Evolutionary conservation across 1,139 yeast species (phyloP), one percentile per base, ranked within the genome.

Genomic region (Hanseniaspora uvarum): DNA sequence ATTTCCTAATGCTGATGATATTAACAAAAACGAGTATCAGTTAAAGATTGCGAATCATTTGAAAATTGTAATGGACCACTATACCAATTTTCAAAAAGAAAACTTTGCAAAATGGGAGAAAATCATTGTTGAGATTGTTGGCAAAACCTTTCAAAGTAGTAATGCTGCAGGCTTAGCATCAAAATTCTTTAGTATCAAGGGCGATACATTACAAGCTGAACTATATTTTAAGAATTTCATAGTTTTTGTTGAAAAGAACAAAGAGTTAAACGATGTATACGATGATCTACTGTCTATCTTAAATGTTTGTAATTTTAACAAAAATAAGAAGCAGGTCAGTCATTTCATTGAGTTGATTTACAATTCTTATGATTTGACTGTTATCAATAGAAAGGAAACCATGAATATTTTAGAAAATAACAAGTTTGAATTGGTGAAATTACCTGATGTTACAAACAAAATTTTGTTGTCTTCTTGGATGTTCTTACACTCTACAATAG

Each of bases 101-200:
- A 46, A 52, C 28, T 18, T n/a, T 6, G 1, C 53, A 5, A 55
- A 61, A 8, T 67, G 70, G 70, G 56, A 61, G 21, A 31, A 48
- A 5, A 59, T 66, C 30, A 58, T 67, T 18, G 56, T 62, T 18
- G 46, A 56, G 6, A 60, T 67, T 8, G 60, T 65, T 58, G 60
- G 58, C 28, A 59, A 58, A 41, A 65, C 68, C 1, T 67, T 67
- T 52, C 70, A 65, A 56, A 64, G 66, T 52, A 59, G 58, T 19
- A 49, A 49, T 11, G 60, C 65, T n/a, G 56, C 68, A 3, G 62
- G 61, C 46, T 45, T 66, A 11, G 65, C 67, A 10, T 59, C 65
- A 60, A 28, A 60, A 5, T 60, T 58, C 53, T 58, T 59, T 54
- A 56, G 56, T 31, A 52, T 52, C 23, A 33, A 49, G 8, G 52